Conservation (phyloP, 2,329 filamentous ascomycete genomes). For the Elsinoe australis region DNA sequence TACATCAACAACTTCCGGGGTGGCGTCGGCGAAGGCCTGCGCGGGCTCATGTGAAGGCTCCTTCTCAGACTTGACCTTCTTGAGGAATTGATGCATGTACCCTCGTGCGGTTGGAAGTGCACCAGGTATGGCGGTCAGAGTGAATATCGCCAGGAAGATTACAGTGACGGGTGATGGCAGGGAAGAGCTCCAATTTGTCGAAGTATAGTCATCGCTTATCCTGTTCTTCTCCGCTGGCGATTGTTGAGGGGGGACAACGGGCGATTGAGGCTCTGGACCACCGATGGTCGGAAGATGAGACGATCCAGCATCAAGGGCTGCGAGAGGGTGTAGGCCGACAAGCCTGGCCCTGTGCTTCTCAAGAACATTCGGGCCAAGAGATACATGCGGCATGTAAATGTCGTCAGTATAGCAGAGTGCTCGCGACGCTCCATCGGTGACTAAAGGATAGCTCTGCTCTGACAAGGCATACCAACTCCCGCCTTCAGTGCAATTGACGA, state of each 20-base stretch:
- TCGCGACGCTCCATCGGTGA: slow-evolving; percentile 59
- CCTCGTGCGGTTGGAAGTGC: too few species aligned
- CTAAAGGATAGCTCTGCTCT: slow-evolving; percentile 74
- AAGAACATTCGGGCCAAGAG: slow-evolving; percentile 13
- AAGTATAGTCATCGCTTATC: neutral
- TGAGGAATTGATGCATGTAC: slow-evolving; percentile 13
- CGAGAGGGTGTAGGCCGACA: slow-evolving; percentile 34
- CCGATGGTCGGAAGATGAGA: slow-evolving; percentile 17
- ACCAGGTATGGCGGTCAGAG: slow-evolving; percentile 10
- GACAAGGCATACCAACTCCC: slow-evolving; percentile 94
- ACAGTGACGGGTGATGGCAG: slow-evolving; percentile 15
- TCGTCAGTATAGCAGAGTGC: slow-evolving; percentile 51
- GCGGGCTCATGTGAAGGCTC: too few species aligned
- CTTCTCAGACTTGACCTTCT: neutral
- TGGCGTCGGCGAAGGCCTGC: too few species aligned
- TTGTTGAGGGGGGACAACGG: neutral
- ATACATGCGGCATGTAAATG: slow-evolving; percentile 39
- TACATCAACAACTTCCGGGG: neutral
- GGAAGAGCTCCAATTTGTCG: slow-evolving; percentile 1
- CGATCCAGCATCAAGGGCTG: slow-evolving; percentile 17
- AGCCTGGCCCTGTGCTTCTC: slow-evolving; percentile 29
- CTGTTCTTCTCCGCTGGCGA: neutral
- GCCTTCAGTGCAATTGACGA: slow-evolving; percentile 76
- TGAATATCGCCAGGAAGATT: slow-evolving; percentile 11
- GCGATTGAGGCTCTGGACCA: slow-evolving; percentile 11